A percentile compares a stretch with the other conserved stretches of the same genome.
phyloP scores from a whole-genome alignment of 768 basidiomycete species.

The Pulveroboletus sp. region DNA sequence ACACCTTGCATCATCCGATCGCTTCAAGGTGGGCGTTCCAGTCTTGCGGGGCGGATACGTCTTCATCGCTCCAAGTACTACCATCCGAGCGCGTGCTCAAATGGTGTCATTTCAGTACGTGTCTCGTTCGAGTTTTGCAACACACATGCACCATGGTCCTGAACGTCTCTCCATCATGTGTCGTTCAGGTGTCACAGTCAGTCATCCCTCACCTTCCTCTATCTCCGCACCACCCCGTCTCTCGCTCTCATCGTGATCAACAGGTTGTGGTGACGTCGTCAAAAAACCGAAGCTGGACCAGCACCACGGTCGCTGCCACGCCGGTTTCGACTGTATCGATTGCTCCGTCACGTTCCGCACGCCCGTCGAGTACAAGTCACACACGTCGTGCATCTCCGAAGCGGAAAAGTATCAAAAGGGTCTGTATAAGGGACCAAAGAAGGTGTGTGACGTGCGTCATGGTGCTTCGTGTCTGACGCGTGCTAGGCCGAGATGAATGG shows the following conservation, averaged over 20 bases:
- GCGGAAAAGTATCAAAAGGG: constrained; percentile 92
- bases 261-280: constrained; percentile 80
- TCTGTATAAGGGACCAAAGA: constrained; percentile 77
- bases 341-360: constrained; percentile 80
- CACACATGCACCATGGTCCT: background rate
- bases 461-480: background rate
- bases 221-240: background rate
- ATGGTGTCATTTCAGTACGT: constrained; percentile 78
- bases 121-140: background rate
- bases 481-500: background rate
- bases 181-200: constrained; percentile 63
- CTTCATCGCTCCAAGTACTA: background rate
- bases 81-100: background rate
- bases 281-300: constrained; percentile 93
- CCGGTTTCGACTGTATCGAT: constrained; percentile 79
- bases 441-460: constrained; percentile 11
- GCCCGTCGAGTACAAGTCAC: constrained; percentile 72
- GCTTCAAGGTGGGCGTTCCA: background rate
- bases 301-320: constrained; percentile 56
- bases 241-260: background rate
- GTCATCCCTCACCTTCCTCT: constrained; percentile 9
- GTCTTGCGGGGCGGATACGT: background rate
- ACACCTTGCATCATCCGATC: background rate
- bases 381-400: constrained; percentile 83
- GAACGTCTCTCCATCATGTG: constrained; percentile 1